Conservation (phyloP, 129 eudicot genomes). For the Lactuca saligna region DNA sequence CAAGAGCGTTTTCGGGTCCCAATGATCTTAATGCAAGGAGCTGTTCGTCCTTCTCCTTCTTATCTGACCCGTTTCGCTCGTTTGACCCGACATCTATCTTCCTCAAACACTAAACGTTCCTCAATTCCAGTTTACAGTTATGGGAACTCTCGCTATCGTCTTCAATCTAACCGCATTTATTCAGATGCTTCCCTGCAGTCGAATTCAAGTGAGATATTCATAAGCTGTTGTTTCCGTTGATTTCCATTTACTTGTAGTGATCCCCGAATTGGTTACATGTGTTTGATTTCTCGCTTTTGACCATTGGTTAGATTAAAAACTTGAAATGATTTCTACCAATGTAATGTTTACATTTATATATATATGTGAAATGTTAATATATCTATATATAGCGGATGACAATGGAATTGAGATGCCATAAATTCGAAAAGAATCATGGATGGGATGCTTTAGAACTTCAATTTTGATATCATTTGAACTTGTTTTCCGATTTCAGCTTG, state of each 20-base stretch:
- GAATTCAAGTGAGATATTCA: constrained; percentile 39
- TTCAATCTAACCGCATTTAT: constrained; percentile 26
- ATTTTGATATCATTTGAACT: neutral
- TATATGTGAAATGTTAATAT: neutral
- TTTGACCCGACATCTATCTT: constrained; percentile 36
- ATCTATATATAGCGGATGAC: neutral
- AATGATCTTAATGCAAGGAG: constrained; percentile 49
- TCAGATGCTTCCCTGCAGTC: constrained; percentile 44
- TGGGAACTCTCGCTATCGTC: constrained; percentile 28
- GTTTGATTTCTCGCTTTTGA: neutral
- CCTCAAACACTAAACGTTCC: constrained; percentile 6
- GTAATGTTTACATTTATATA: neutral
- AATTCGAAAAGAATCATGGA: neutral
- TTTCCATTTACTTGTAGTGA: neutral
- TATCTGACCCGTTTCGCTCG: constrained; percentile 38
- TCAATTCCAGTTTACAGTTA: constrained; percentile 34
- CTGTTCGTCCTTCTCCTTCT: constrained; percentile 43
- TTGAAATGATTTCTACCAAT: neutral
- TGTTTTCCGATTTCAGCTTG: neutral
- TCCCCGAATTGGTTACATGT: neutral
- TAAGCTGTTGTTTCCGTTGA: neutral
- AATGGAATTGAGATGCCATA: neutral
- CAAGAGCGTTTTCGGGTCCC: constrained; percentile 23
- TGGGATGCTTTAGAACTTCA: neutral
- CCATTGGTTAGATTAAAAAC: neutral